Evolutionary conservation across 345 rosid genomes (phyloP).

Genomic region (Cochlearia excelsa): DNA sequence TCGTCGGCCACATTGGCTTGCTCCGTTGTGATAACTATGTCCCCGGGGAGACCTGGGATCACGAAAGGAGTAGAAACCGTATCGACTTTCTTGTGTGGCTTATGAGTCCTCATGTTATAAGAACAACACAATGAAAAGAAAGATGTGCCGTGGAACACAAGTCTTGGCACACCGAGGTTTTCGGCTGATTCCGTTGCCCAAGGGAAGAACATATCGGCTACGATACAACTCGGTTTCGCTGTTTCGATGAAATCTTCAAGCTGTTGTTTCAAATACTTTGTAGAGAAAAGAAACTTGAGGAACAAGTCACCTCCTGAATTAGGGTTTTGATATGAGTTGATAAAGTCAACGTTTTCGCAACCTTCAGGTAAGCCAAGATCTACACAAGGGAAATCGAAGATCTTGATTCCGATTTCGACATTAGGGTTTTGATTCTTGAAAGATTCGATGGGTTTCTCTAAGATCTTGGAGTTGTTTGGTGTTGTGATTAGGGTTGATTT

Average conservation of each 20-base stretch:
- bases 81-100: constrained; percentile 35
- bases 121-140: constrained; percentile 29
- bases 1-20: constrained; percentile 33
- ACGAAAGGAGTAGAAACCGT: constrained; percentile 30
- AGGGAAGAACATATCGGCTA: constrained; percentile 39
- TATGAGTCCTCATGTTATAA: constrained; percentile 31
- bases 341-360: constrained; percentile 40
- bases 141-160: constrained; percentile 37
- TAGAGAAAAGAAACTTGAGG: constrained; percentile 39
- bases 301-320: constrained; percentile 28
- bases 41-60: constrained; percentile 29
- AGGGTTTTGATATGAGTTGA: constrained; percentile 11
- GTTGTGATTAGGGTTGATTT: constrained; percentile 49
- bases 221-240: constrained; percentile 37
- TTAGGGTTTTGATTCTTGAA: constrained; percentile 29
- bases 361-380: constrained; percentile 51
- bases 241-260: constrained; percentile 43
- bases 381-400: constrained; percentile 41
- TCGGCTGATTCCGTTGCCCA: constrained; percentile 32
- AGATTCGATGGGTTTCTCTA: constrained; percentile 31
- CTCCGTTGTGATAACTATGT: constrained; percentile 30
- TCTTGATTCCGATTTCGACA: constrained; percentile 32
- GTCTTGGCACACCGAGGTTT: constrained; percentile 30
- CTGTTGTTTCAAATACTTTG: constrained; percentile 42
- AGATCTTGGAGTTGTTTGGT: constrained; percentile 39